phyloP scores from a whole-genome alignment of 176 grass and related monocot species.

The Aegilops speltoides region DNA sequence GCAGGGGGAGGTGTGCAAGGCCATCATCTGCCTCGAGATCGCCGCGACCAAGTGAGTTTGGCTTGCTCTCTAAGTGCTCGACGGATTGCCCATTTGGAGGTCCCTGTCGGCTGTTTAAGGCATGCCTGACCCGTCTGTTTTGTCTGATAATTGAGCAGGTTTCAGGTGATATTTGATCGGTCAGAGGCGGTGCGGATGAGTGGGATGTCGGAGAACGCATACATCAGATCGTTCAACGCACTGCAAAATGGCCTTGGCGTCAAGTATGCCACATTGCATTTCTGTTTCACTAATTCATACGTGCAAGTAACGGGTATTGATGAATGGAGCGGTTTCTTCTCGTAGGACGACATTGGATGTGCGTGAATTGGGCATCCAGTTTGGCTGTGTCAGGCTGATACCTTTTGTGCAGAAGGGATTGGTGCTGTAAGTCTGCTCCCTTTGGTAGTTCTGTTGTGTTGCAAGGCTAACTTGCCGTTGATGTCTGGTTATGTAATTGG shows the following conservation, averaged over 20 bases:
- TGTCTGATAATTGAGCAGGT: slow-evolving; percentile 28
- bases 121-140: neutral
- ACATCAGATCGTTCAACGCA: slow-evolving; percentile 85
- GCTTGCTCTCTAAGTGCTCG: slow-evolving; percentile 29
- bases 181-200: slow-evolving; percentile 71
- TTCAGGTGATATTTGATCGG: slow-evolving; percentile 78
- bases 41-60: slow-evolving; percentile 69
- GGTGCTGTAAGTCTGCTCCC: slow-evolving; percentile 54
- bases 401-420: slow-evolving; percentile 87
- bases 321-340: neutral
- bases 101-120: neutral
- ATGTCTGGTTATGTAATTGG: neutral
- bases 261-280: slow-evolving; percentile 43
- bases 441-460: neutral
- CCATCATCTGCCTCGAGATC: slow-evolving; percentile 94
- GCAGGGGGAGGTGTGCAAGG: slow-evolving; percentile 93
- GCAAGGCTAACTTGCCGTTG: neutral
- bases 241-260: slow-evolving; percentile 91
- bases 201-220: slow-evolving; percentile 93
- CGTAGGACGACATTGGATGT: slow-evolving; percentile 68
- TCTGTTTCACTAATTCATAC: neutral
- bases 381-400: slow-evolving; percentile 90
- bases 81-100: slow-evolving; percentile 1
- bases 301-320: neutral
- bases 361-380: slow-evolving; percentile 81